These are phyloP conservation scores for Hibiscus syriacus DNA, from an alignment of 345 rosid species.

Conservation along the genomic window DNA sequence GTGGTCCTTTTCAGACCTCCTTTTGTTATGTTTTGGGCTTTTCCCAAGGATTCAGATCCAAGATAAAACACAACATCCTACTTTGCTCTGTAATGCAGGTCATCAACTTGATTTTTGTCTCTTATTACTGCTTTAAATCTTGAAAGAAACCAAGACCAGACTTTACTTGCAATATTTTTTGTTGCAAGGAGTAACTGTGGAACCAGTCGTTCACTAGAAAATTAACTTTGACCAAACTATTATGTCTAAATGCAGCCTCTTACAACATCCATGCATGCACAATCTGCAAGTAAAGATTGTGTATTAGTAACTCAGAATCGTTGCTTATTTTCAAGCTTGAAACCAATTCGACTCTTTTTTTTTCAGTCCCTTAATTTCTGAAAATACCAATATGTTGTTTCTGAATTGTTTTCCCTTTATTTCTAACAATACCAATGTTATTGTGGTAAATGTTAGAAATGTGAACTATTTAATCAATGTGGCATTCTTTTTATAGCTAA, in stretches of 20 bases:
- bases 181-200: not conserved
- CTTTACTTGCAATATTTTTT: not conserved
- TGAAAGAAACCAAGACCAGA: not conserved
- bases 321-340: not conserved
- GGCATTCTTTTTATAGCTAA: too few relatives aligned
- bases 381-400: too few relatives aligned
- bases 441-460: too few relatives aligned
- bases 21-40: not conserved
- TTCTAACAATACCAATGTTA: too few relatives aligned
- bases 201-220: not conserved
- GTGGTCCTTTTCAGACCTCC: not conserved
- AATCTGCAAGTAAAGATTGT: conserved; percentile 40
- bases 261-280: conserved; percentile 90
- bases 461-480: not conserved
- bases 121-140: not conserved
- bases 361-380: too few relatives aligned
- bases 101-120: not conserved
- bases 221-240: not conserved
- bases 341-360: not conserved
- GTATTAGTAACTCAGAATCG: not conserved
- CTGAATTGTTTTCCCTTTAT: too few relatives aligned
- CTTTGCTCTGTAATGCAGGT: too few relatives aligned
- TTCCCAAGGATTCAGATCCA: not conserved
- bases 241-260: not conserved
- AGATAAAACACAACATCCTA: too few relatives aligned